A percentile compares a stretch with the other conserved stretches of the same genome.
These are phyloP conservation scores for Stylosanthes scabra DNA, from an alignment of 331 rosid species.

Conservation along the genomic window DNA sequence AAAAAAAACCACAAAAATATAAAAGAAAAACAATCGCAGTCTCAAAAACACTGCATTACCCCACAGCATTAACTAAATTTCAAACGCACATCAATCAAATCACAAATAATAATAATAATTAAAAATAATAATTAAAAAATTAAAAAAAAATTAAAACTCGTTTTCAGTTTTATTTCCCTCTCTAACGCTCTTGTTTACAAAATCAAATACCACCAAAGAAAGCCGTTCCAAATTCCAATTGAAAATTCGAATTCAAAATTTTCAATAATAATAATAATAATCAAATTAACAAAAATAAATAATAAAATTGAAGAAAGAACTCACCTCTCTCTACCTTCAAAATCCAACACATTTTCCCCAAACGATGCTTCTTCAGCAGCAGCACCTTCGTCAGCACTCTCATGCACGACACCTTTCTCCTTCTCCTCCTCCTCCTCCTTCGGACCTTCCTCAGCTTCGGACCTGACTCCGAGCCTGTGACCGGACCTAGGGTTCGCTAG, in stretches of 20 bases:
- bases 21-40: background rate
- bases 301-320: constrained; percentile 19
- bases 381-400: constrained; percentile 37
- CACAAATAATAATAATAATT: background rate
- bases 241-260: background rate
- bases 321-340: constrained; percentile 91
- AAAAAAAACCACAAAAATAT: background rate
- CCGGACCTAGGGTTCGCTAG: constrained; percentile 36
- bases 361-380: constrained; percentile 66
- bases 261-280: background rate
- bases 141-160: constrained; percentile 2
- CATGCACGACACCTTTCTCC: constrained; percentile 37
- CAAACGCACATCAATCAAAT: constrained; percentile 23
- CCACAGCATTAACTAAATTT: constrained; percentile 8
- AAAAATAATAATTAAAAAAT: background rate
- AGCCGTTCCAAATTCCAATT: constrained; percentile 20
- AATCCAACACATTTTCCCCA: constrained; percentile 83
- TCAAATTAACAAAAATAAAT: background rate
- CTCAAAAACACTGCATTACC: background rate
- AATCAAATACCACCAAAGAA: too few relatives aligned
- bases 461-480: constrained; percentile 47
- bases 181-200: background rate
- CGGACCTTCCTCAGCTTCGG: constrained; percentile 17
- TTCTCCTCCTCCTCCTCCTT: constrained; percentile 11
- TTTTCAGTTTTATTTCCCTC: constrained; percentile 4